Percentiles rank a stretch among this genome's conserved stretches.
phyloP scores from a whole-genome alignment of 2,329 filamentous ascomycete species.

The Tolypocladium album region DNA sequence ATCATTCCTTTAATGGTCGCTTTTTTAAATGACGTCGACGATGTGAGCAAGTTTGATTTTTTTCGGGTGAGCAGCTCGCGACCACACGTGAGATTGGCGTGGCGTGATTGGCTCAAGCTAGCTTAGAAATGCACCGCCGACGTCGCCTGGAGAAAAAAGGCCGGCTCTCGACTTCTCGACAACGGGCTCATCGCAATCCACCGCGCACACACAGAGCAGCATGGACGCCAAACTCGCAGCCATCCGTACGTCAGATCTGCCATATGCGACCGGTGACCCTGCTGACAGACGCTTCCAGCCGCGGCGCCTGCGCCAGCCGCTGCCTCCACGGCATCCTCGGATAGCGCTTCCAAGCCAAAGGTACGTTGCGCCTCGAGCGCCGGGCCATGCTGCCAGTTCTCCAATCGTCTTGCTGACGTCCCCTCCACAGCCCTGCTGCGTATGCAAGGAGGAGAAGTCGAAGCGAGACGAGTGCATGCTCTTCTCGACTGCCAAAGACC shows the following conservation, averaged over 20 bases:
- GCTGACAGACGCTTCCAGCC: background rate
- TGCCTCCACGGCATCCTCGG: slow-evolving; percentile 17
- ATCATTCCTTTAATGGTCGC: background rate
- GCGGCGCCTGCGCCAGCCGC: slow-evolving; percentile 2
- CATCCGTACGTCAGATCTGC: slow-evolving; percentile 11
- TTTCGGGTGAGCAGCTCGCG: slow-evolving; percentile 9
- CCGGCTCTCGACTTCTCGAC: background rate
- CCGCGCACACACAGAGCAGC: slow-evolving; percentile 6
- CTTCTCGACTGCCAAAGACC: slow-evolving; percentile 77
- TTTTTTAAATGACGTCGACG: background rate
- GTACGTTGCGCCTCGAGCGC: slow-evolving; percentile 12
- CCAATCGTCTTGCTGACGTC: background rate
- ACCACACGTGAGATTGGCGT: slow-evolving; percentile 14
- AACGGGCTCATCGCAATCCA: background rate
- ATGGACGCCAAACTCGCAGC: slow-evolving; percentile 21
- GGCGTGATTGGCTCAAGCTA: background rate
- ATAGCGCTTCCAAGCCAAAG: slow-evolving; percentile 31
- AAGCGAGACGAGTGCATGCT: slow-evolving; percentile 97
- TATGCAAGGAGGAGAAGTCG: slow-evolving; percentile 92
- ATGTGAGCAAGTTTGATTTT: background rate
- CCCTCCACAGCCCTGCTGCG: slow-evolving; percentile 74
- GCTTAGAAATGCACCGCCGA: background rate
- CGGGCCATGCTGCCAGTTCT: background rate
- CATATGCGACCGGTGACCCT: background rate
- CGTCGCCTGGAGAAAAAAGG: slow-evolving; percentile 11